Percentiles rank a stretch among this genome's conserved stretches.
Evolutionary conservation across 2,329 filamentous ascomycete species (phyloP).

Genomic region (Fusarium sp.): DNA sequence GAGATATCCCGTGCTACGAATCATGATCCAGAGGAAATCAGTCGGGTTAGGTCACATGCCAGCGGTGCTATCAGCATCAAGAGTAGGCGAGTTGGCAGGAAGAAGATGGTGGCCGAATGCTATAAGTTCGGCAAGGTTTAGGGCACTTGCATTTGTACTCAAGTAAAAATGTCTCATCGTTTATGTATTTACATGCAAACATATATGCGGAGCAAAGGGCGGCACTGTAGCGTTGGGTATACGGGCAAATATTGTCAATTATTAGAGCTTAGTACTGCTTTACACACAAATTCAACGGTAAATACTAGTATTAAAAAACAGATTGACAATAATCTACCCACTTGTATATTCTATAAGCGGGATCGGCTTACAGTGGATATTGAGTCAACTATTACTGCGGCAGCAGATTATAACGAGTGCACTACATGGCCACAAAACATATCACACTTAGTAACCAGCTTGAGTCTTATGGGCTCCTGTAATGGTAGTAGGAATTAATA

Average conservation of each 20-base stretch:
- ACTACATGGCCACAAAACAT: too few species aligned
- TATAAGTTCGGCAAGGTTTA: constrained; percentile 46
- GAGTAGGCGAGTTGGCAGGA: constrained; percentile 46
- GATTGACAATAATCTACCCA: not conserved
- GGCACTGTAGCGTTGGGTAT: not conserved
- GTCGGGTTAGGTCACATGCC: constrained; percentile 46
- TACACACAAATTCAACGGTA: not conserved
- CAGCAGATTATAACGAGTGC: too few species aligned
- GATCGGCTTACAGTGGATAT: too few species aligned
- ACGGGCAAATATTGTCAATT: not conserved
- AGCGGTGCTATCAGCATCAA: constrained; percentile 45
- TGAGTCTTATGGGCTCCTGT: not conserved
- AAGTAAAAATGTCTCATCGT: not conserved
- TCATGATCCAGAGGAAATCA: constrained; percentile 45
- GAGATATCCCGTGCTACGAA: constrained; percentile 48
- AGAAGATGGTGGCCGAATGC: constrained; percentile 49
- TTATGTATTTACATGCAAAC: not conserved
- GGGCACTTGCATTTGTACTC: not conserved
- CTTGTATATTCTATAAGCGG: not conserved
- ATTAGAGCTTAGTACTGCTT: too few species aligned
- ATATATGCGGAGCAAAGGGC: not conserved
- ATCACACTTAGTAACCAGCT: not conserved
- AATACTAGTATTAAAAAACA: not conserved
- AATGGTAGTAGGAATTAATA: not conserved
- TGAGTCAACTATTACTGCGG: not conserved